Percentiles rank a stretch among this genome's conserved stretches.
phyloP scores from a whole-genome alignment of 371 early-diverging fungal genomes.

The Conidiobolus incongruus region DNA sequence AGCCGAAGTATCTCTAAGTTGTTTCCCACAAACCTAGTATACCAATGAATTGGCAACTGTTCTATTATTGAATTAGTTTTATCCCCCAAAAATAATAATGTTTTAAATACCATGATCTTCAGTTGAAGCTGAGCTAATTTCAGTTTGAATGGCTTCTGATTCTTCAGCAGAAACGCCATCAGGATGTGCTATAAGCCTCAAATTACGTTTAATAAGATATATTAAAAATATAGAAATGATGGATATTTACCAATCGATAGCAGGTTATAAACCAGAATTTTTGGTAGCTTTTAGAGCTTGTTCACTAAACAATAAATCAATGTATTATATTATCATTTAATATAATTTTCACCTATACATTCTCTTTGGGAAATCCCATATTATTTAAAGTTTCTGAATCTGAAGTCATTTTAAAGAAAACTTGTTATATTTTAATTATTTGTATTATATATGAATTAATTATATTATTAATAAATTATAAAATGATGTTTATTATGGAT shows the following conservation, averaged over 20 bases:
- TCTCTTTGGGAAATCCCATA: constrained; percentile 55
- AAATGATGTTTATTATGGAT: too few relatives aligned
- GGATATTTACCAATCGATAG: constrained; percentile 60
- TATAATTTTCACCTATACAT: constrained; percentile 38
- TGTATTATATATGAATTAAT: too few relatives aligned
- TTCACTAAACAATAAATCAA: constrained; percentile 9
- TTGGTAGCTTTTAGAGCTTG: constrained; percentile 54
- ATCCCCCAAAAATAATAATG: constrained; percentile 25
- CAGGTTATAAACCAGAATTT: constrained; percentile 61
- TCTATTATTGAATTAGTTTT: constrained; percentile 34
- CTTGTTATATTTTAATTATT: too few relatives aligned
- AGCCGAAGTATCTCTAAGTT: constrained; percentile 51
- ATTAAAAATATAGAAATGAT: not conserved
- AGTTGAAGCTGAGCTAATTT: not conserved
- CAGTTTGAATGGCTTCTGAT: constrained; percentile 9
- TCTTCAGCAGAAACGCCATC: constrained; percentile 23
- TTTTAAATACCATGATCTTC: not conserved
- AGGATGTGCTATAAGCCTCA: constrained; percentile 50
- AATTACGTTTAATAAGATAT: not conserved
- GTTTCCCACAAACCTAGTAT: constrained; percentile 72
- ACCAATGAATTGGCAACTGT: constrained; percentile 48
- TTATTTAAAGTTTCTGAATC: constrained; percentile 36
- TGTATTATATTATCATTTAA: too few relatives aligned
- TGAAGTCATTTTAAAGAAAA: not conserved
- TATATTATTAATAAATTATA: too few relatives aligned